Base-by-base conservation (phyloP, 208 protist genomes). In the Phytomonas sp. region DNA sequence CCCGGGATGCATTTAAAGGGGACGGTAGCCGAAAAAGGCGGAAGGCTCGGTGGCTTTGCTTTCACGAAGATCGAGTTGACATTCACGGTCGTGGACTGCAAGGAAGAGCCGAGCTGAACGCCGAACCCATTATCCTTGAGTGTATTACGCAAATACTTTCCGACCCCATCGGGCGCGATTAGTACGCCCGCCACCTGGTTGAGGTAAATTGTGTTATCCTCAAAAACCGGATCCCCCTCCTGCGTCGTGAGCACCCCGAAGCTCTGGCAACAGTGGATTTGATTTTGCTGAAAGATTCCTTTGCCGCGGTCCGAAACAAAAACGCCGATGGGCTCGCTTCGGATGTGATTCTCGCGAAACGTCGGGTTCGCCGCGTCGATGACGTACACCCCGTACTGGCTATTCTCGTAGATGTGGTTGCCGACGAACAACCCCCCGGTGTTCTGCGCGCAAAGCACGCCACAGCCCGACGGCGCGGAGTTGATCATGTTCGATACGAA, bases 391-490 rank as follows among this genome's bases (percentile, higher is more conserved):
- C 91, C 91, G 62, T 75, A 83, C 66, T 88, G 71, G 61, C 73
- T 82, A 68, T 94, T 93, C 28, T 83, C 80, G 69, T 76, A 83
- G 34, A 96, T 91, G 26, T 66, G 59, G 67, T 96, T 96, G 63
- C 56, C 28, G 17, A 64, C 17, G 68, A 96, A 91, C 32, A 63
- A 37, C 2, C 87, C 88, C 28, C 70, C 61, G n/a, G 76, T 60
- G 28, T 65, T 77, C 6, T 70, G 60, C 7, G 74, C 81, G 37
- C 81, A 90, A 34, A 93, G 61, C 31, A 96, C 66, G 32, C 91
- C 91, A 62, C 78, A 85, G 9, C 88, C 91, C 29, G 77, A 81
- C 26, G 64, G 36, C 1, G 84, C 87, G 20, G 46, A 69, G 36
- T 63, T 83, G 31, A 94, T 83, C 46, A 32, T 67, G 65, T 96